Percentiles rank a stretch among this genome's conserved stretches.
Conservation (phyloP, 352 stramenopile species). For the Plasmopara muralis region DNA sequence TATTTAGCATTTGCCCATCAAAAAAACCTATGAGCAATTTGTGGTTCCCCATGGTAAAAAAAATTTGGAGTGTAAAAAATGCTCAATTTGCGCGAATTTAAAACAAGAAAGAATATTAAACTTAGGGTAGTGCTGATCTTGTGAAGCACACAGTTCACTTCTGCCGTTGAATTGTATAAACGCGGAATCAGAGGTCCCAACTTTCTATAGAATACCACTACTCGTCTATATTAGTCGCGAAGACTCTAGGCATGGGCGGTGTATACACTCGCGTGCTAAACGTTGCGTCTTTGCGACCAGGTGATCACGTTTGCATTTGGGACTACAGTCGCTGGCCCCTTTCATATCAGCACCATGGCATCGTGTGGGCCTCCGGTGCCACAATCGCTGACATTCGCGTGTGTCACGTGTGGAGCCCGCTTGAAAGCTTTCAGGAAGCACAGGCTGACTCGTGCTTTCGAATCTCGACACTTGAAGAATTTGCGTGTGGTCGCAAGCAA, state of each 20-base stretch:
- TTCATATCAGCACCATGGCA: constrained; percentile 82
- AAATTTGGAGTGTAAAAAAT: no score
- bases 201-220: no score
- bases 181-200: no score
- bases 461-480: constrained; percentile 82
- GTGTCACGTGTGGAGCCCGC: constrained; percentile 81
- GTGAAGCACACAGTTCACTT: no score
- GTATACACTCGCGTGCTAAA: constrained; percentile 77
- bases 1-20: no score
- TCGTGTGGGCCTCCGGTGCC: constrained; percentile 74
- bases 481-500: constrained; percentile 57
- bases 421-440: constrained; percentile 61
- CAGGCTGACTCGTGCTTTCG: constrained; percentile 83
- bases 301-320: constrained; percentile 83
- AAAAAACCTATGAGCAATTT: no score
- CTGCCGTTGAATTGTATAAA: no score
- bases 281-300: constrained; percentile 63
- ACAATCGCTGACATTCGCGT: constrained; percentile 57
- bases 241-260: constrained; percentile 53
- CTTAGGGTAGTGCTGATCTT: no score
- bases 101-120: no score
- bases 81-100: no score
- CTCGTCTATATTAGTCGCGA: no score
- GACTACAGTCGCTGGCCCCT: constrained; percentile 82
- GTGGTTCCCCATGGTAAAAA: no score